These are phyloP conservation scores for Cordyceps tenuipes DNA, from an alignment of 2,329 filamentous ascomycete species.

Conservation along the genomic window DNA sequence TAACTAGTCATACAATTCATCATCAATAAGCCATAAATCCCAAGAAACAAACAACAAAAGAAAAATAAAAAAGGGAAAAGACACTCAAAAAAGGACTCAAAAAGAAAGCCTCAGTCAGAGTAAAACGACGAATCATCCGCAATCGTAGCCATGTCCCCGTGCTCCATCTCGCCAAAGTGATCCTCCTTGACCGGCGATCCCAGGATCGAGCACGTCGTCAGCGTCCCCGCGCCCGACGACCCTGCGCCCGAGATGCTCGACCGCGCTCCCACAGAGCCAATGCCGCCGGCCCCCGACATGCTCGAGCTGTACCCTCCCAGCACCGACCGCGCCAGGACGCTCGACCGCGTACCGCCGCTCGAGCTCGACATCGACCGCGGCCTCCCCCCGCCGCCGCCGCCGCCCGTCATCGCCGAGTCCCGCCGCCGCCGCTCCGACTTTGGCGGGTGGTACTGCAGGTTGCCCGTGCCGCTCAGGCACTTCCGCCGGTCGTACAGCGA, in stretches of 20 bases:
- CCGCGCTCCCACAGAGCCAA: constrained; percentile 23
- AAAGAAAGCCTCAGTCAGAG: constrained; percentile 3
- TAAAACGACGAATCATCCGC: constrained; percentile 8
- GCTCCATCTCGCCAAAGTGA: constrained; percentile 6
- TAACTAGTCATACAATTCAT: constrained; percentile 8
- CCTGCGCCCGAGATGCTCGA: neutral
- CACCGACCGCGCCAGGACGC: constrained; percentile 4
- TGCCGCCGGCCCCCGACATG: constrained; percentile 14
- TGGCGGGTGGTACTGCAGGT: constrained; percentile 56
- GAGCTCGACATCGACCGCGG: constrained; percentile 2
- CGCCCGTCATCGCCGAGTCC: neutral
- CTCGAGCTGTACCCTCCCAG: constrained; percentile 13
- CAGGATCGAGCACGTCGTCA: constrained; percentile 7
- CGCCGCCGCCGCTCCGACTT: constrained; percentile 12
- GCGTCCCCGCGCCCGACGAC: neutral
- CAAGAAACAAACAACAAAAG: too few species aligned
- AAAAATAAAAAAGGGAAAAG: neutral
- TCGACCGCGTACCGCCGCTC: constrained; percentile 1
- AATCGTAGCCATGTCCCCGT: neutral
- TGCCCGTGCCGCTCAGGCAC: constrained; percentile 55
- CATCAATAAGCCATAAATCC: neutral
- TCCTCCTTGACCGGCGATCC: constrained; percentile 12
- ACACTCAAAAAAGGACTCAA: neutral
- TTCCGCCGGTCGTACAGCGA: constrained; percentile 70
- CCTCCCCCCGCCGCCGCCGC: neutral